A percentile compares a stretch with the other conserved stretches of the same genome.
These are phyloP conservation scores for Ascomycota sp. DNA, from an alignment of 2,329 filamentous ascomycete genomes.

Conservation along the genomic window DNA sequence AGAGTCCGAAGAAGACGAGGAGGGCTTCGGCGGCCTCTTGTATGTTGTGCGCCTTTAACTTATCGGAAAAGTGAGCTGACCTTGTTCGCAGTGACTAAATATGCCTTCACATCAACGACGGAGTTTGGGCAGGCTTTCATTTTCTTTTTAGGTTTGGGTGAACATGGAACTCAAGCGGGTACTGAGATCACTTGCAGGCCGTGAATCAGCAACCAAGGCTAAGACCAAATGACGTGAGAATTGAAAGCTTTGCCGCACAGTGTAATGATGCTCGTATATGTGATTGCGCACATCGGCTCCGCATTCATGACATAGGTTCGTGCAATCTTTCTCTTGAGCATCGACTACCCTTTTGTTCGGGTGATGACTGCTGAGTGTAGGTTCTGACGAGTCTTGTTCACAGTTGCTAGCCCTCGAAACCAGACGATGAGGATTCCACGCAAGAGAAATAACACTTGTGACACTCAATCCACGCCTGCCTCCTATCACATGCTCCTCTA, in stretches of 20 bases:
- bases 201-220: too few species aligned
- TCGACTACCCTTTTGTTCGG: too few species aligned
- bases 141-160: too few species aligned
- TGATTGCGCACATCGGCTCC: neutral
- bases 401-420: too few species aligned
- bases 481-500: too few species aligned
- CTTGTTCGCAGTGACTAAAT: conserved; percentile 28
- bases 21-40: conserved; percentile 68
- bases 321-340: neutral
- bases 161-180: conserved; percentile 18
- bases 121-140: conserved; percentile 18
- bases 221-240: conserved; percentile 11
- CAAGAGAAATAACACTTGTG: too few species aligned
- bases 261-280: neutral
- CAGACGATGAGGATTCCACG: too few species aligned
- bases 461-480: too few species aligned
- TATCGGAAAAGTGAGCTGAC: conserved; percentile 16
- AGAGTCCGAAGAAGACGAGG: conserved; percentile 47
- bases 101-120: conserved; percentile 15
- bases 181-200: conserved; percentile 24
- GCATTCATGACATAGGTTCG: neutral
- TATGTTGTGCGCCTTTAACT: conserved; percentile 13
- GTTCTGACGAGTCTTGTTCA: too few species aligned
- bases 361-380: too few species aligned
- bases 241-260: conserved; percentile 7